These are phyloP conservation scores for Colletotrichum viniferum DNA, from an alignment of 2,329 filamentous ascomycete species.

Conservation along the genomic window DNA sequence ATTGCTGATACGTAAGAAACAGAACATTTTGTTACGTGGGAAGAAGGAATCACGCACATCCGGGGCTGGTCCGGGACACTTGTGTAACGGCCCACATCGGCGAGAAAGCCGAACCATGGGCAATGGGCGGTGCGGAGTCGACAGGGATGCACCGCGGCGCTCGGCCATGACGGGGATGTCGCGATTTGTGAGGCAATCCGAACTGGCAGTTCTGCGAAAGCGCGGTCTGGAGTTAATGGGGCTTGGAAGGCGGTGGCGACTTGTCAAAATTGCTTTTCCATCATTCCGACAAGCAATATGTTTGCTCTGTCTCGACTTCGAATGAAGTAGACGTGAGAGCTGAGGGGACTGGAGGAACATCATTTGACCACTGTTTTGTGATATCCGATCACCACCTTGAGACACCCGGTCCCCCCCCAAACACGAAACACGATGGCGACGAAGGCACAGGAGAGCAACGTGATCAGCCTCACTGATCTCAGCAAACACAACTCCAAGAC, in stretches of 20 bases:
- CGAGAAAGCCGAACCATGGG: conserved; percentile 1
- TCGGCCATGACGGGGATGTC: neutral
- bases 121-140: neutral
- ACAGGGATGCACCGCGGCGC: neutral
- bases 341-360: neutral
- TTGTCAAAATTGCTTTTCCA: neutral
- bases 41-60: neutral
- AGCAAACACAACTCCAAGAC: conserved; percentile 49
- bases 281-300: neutral
- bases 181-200: neutral
- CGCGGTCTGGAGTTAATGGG: neutral
- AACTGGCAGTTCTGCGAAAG: neutral
- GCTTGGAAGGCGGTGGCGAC: neutral
- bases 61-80: neutral
- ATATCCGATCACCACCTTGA: neutral
- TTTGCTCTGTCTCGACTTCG: neutral
- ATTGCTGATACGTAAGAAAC: neutral
- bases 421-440: neutral
- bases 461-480: conserved; percentile 39
- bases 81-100: conserved; percentile 8
- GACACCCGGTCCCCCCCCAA: neutral
- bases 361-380: neutral
- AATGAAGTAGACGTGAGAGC: neutral
- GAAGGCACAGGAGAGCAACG: neutral
- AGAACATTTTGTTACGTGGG: neutral